These are phyloP conservation scores for Apophysomyces variabilis DNA, from an alignment of 371 early-diverging fungal genomes.

Conservation along the genomic window DNA sequence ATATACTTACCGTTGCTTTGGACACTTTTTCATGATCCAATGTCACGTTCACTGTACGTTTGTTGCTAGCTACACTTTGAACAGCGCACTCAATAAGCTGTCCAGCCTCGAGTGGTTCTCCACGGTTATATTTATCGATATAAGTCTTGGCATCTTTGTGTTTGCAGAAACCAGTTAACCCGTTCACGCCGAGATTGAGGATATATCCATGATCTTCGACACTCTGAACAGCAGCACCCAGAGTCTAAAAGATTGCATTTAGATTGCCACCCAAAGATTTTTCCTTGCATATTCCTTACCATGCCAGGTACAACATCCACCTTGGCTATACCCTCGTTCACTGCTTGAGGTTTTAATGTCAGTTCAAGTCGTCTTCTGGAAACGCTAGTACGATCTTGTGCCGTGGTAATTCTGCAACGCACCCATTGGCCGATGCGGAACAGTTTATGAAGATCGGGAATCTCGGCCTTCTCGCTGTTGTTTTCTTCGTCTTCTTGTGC, in stretches of 20 bases:
- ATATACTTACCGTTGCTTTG: constrained; percentile 46
- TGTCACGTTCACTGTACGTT: constrained; percentile 64
- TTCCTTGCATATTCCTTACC: constrained; percentile 39
- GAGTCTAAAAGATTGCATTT: constrained; percentile 38
- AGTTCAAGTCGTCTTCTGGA: constrained; percentile 64
- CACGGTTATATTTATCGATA: constrained; percentile 54
- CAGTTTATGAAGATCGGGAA: constrained; percentile 63
- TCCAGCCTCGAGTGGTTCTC: constrained; percentile 62
- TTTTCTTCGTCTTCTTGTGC: constrained; percentile 53
- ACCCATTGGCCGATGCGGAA: constrained; percentile 82
- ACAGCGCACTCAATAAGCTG: constrained; percentile 68
- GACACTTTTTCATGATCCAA: constrained; percentile 59
- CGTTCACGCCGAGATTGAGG: constrained; percentile 71
- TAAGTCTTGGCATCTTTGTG: constrained; percentile 62
- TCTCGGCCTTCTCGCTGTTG: constrained; percentile 20
- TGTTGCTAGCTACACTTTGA: constrained; percentile 49
- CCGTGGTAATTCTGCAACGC: constrained; percentile 61
- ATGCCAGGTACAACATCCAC: constrained; percentile 65
- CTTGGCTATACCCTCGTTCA: constrained; percentile 61
- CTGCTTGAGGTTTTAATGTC: constrained; percentile 69
- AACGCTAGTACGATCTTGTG: constrained; percentile 45
- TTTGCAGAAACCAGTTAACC: constrained; percentile 70
- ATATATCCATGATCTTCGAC: constrained; percentile 88
- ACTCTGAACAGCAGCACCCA: constrained; percentile 68
- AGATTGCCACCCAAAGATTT: neutral